phyloP scores from a whole-genome alignment of 441 rosid species.

The Gossypium davidsonii region DNA sequence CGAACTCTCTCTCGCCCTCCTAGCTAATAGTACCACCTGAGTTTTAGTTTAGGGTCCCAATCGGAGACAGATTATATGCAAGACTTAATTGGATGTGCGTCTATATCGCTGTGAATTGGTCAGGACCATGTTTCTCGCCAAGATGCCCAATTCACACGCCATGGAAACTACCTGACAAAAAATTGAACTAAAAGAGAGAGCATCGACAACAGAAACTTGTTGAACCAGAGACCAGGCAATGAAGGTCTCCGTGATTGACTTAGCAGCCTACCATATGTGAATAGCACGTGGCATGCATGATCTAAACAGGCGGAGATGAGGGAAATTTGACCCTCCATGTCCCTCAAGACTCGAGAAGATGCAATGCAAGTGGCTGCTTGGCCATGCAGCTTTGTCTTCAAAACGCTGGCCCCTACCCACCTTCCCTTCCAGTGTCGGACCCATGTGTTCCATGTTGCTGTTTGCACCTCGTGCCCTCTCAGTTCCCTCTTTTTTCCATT shows the following conservation, averaged over 20 bases:
- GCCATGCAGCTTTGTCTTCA: slow-evolving; percentile 48
- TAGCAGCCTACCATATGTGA: not conserved
- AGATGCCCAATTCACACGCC: slow-evolving; percentile 13
- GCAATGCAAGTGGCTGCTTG: slow-evolving; percentile 23
- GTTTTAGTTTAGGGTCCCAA: not conserved
- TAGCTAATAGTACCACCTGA: not conserved
- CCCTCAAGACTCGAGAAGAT: not conserved
- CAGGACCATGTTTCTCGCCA: slow-evolving; percentile 11
- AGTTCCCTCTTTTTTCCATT: not conserved
- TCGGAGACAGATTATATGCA: not conserved
- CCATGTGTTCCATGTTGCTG: not conserved
- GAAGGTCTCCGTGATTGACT: not conserved
- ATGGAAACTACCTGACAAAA: not conserved
- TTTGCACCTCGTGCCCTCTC: not conserved
- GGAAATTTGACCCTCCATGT: slow-evolving; percentile 14
- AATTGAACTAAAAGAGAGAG: not conserved
- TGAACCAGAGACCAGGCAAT: not conserved
- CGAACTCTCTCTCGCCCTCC: not conserved
- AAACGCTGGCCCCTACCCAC: slow-evolving; percentile 6
- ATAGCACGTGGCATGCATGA: slow-evolving; percentile 25
- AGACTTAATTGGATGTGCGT: not conserved
- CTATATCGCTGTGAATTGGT: slow-evolving; percentile 8
- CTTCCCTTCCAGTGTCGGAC: slow-evolving; percentile 18
- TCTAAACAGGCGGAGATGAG: slow-evolving; percentile 15
- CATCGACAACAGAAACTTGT: not conserved